A percentile compares a stretch with the other conserved stretches of the same genome.
These are phyloP conservation scores for Eudorina sp. DNA, from an alignment of 139 green algal genomes.

Conservation along the genomic window DNA sequence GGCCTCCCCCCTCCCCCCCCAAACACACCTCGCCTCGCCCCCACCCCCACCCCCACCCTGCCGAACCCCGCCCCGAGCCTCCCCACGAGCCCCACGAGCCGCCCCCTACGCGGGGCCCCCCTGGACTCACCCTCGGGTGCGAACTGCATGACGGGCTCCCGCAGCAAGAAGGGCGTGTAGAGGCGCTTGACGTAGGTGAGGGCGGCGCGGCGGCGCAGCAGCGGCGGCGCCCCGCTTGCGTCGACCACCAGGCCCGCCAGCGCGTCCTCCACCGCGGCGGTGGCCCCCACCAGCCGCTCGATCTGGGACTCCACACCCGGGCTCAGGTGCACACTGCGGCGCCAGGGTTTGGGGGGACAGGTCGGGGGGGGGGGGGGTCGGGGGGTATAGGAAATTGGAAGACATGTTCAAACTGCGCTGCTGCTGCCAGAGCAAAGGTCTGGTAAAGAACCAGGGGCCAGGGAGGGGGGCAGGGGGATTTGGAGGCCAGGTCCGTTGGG, in stretches of 20 bases:
- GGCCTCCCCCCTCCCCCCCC: not conserved
- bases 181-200: constrained; percentile 91
- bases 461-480: too few relatives aligned
- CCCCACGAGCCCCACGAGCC: too few relatives aligned
- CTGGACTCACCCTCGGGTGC: not conserved
- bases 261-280: constrained; percentile 94
- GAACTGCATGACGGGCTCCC: constrained; percentile 68
- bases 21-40: too few relatives aligned
- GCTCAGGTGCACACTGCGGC: constrained; percentile 16
- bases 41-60: not conserved
- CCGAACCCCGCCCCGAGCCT: too few relatives aligned
- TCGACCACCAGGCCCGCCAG: constrained; percentile 87
- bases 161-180: constrained; percentile 87
- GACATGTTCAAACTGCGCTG: too few relatives aligned
- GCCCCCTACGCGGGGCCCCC: not conserved
- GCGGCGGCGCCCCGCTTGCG: constrained; percentile 40
- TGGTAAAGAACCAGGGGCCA: too few relatives aligned
- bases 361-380: too few relatives aligned
- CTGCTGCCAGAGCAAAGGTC: too few relatives aligned
- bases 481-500: too few relatives aligned
- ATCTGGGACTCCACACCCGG: constrained; percentile 69
- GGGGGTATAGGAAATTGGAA: too few relatives aligned
- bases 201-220: constrained; percentile 73
- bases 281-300: constrained; percentile 88
- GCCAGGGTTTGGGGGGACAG: not conserved